Evolutionary conservation across 2,329 filamentous ascomycete genomes (phyloP), one percentile per base, ranked within the genome.

Genomic region (Thelonectria rubi): DNA sequence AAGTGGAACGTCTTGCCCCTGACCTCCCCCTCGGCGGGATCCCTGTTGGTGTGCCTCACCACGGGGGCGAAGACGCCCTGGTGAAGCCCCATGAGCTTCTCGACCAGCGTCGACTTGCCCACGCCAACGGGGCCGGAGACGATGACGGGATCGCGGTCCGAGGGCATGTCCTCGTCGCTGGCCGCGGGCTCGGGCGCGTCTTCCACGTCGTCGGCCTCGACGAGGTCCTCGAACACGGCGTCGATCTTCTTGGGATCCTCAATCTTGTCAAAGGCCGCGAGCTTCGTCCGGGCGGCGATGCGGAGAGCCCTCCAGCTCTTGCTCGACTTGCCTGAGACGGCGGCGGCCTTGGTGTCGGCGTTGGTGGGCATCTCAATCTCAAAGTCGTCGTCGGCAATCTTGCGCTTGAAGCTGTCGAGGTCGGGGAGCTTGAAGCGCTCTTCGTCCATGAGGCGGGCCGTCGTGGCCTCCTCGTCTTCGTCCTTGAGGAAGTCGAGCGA

Each of bases 241-340:
- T 83, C 82, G 32, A 90, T 83, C 63, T 92, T 91, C 73, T 91
- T 91, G 42, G 91, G 89, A 66, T 93, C 89, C 57, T 97, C 93
- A 49, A 97, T 91, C 76, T 91, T 92, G 76, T 98, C 94, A 75
- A 98, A 95, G 18, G 88, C 80, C 46, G 87, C 85, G 67, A 98
- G 84, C 69, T 90, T 91, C 58, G 84, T 88, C 66, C 87, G 88
- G 58, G 91, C 88, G 10, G 93, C 91, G 65, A 97, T 86, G 54
- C 95, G 88, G 65, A 99, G 80, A 5, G 93, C 92, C 68, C 94
- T 87, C 95, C 95, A 99, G 58, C 88, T 91, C 76, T 96, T 94
- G 80, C 93, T 97, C 18, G 90, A 88, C 75, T 96, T 97, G 57
- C 88, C 85, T 65, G 91, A 91, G 8, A 88, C 76, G 18, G 86